These are phyloP conservation scores for Fusarium temperatum DNA, from an alignment of 2,329 filamentous ascomycete genomes.

Conservation along the genomic window DNA sequence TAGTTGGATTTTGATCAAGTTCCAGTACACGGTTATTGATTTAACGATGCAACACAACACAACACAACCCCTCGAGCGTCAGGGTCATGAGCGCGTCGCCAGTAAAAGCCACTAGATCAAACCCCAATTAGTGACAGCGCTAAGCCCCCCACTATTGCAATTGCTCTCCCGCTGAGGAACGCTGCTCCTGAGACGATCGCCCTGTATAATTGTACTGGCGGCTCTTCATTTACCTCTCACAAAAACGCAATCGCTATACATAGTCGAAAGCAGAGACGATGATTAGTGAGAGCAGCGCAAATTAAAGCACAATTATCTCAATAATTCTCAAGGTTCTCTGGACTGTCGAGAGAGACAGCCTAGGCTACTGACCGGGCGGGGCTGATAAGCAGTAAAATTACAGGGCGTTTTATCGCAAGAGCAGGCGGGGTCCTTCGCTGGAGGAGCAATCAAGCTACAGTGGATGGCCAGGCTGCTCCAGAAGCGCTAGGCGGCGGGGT, in stretches of 20 bases:
- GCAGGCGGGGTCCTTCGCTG: background rate
- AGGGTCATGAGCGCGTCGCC: background rate
- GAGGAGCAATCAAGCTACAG: background rate
- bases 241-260: rapidly evolving
- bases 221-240: background rate
- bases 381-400: background rate
- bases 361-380: background rate
- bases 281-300: rapidly evolving
- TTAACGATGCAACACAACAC: background rate
- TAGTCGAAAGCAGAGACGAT: too few species aligned
- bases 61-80: background rate
- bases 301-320: rapidly evolving
- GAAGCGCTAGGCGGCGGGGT: background rate
- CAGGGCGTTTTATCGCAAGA: background rate
- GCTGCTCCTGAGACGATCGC: background rate
- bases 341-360: background rate
- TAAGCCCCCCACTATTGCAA: background rate
- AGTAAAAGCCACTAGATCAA: background rate
- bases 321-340: background rate
- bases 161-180: background rate
- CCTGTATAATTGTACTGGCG: too few species aligned
- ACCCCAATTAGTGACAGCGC: background rate
- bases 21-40: rapidly evolving
- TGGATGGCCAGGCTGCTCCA: background rate
- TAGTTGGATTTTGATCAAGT: rapidly evolving